Conservation (phyloP, 805 yeast species). For the Nakazawaea holstii region DNA sequence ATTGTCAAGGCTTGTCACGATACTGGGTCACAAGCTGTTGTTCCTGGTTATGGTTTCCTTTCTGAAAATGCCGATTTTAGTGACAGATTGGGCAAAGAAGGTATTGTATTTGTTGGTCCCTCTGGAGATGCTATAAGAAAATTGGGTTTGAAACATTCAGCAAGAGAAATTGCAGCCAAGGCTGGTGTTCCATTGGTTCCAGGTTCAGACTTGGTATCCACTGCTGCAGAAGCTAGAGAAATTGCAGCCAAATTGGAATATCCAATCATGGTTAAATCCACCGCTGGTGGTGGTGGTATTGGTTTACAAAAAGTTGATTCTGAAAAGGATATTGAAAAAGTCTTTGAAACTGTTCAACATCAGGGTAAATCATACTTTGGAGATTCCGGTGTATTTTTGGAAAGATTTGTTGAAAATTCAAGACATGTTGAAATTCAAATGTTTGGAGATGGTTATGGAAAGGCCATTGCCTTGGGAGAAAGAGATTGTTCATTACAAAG, state of each 20-base stretch:
- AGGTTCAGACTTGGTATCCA: slow-evolving; percentile 81
- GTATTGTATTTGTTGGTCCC: slow-evolving; percentile 94
- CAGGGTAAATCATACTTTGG: slow-evolving; percentile 93
- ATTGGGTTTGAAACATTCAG: slow-evolving; percentile 93
- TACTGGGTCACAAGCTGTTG: slow-evolving; percentile 87
- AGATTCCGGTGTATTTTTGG: slow-evolving; percentile 92
- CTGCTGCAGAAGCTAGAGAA: slow-evolving; percentile 67
- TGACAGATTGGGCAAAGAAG: slow-evolving; percentile 77
- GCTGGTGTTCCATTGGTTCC: slow-evolving; percentile 98
- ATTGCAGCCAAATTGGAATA: slow-evolving; percentile 74
- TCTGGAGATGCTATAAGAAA: slow-evolving; percentile 88
- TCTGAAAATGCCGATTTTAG: slow-evolving; percentile 97
- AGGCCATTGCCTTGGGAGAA: slow-evolving; percentile 92
- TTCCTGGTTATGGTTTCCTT: slow-evolving; percentile 96
- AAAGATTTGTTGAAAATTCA: slow-evolving; percentile 90
- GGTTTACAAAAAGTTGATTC: slow-evolving; percentile 92
- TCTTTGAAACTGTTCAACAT: slow-evolving; percentile 86
- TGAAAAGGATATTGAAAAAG: slow-evolving; percentile 73
- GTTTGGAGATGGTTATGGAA: slow-evolving; percentile 93
- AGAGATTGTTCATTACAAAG: slow-evolving; percentile 97
- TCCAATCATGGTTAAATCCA: slow-evolving; percentile 94
- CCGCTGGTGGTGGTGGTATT: slow-evolving; percentile 99
- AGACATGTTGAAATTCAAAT: slow-evolving; percentile 96
- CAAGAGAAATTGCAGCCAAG: slow-evolving; percentile 83
- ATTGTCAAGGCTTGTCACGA: slow-evolving; percentile 80